These are phyloP conservation scores for Laetiporus sulphureus DNA, from an alignment of 1,284 basidiomycete genomes.

Conservation along the genomic window DNA sequence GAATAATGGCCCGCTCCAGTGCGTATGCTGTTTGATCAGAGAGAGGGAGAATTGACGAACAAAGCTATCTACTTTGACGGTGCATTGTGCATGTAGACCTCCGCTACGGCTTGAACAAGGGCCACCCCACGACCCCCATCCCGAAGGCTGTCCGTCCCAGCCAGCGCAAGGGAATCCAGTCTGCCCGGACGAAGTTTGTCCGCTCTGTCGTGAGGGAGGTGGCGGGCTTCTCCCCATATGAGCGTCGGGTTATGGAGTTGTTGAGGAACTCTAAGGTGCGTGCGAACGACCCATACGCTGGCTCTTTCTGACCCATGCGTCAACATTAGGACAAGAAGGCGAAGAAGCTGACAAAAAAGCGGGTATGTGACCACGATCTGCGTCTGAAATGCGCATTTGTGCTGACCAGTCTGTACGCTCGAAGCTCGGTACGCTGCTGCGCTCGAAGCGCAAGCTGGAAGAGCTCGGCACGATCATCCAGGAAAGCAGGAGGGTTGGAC, in stretches of 20 bases:
- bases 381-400: neutral
- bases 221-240: conserved; percentile 97
- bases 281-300: too few species aligned
- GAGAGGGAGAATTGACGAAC: conserved; percentile 3
- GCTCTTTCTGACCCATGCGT: neutral
- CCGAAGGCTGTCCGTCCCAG: conserved; percentile 76
- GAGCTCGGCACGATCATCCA: conserved; percentile 89
- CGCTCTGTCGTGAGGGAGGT: conserved; percentile 91
- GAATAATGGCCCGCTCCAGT: conserved; percentile 71
- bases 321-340: conserved; percentile 87
- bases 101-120: conserved; percentile 88
- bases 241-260: conserved; percentile 98
- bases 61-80: conserved; percentile 3
- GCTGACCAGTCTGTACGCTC: neutral
- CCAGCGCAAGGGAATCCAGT: conserved; percentile 88
- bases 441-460: conserved; percentile 97
- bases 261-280: conserved; percentile 96
- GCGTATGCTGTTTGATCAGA: conserved; percentile 19
- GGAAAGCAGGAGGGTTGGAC: conserved; percentile 76
- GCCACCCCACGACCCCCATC: conserved; percentile 88
- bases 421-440: conserved; percentile 92
- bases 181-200: conserved; percentile 86
- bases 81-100: conserved; percentile 54
- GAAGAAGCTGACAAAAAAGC: conserved; percentile 96
- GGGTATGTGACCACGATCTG: conserved; percentile 80